phyloP scores from a whole-genome alignment of 129 eudicot species.

The Glebionis coronaria region DNA sequence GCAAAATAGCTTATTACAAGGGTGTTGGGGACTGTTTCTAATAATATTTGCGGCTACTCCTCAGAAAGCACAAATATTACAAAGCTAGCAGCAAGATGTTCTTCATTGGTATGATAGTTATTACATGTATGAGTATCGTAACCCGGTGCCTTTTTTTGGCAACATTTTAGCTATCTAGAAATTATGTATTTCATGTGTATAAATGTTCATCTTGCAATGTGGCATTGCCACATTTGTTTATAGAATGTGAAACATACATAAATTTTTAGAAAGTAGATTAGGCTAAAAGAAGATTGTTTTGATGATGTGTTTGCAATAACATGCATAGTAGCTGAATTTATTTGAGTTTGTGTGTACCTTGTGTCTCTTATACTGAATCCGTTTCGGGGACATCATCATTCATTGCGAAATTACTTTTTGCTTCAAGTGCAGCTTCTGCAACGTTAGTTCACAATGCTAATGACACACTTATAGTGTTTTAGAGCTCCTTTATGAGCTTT shows the following conservation, averaged over 20 bases:
- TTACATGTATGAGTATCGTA: too few relatives aligned
- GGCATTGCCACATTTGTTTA: background rate
- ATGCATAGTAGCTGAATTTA: background rate
- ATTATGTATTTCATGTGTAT: too few relatives aligned
- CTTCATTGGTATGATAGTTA: too few relatives aligned
- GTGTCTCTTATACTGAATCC: background rate
- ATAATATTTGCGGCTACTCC: too few relatives aligned
- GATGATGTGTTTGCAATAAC: background rate
- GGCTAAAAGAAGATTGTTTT: slow-evolving; percentile 3
- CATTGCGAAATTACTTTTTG: slow-evolving; percentile 83
- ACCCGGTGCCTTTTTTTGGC: too few relatives aligned
- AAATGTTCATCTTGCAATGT: too few relatives aligned
- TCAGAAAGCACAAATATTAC: too few relatives aligned
- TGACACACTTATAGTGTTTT: slow-evolving; percentile 64
- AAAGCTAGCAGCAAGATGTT: too few relatives aligned
- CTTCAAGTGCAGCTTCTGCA: slow-evolving; percentile 64
- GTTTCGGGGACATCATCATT: slow-evolving; percentile 78
- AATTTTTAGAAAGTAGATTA: slow-evolving; percentile 1
- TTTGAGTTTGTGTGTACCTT: background rate
- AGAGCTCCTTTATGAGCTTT: slow-evolving; percentile 79
- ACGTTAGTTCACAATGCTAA: slow-evolving; percentile 56
- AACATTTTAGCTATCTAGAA: too few relatives aligned
- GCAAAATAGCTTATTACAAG: too few relatives aligned
- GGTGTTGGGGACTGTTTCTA: too few relatives aligned
- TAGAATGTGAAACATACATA: slow-evolving; percentile 7